These are phyloP conservation scores for Cryptococcus maquisensis DNA, from an alignment of 1,284 basidiomycete species.

Conservation along the genomic window DNA sequence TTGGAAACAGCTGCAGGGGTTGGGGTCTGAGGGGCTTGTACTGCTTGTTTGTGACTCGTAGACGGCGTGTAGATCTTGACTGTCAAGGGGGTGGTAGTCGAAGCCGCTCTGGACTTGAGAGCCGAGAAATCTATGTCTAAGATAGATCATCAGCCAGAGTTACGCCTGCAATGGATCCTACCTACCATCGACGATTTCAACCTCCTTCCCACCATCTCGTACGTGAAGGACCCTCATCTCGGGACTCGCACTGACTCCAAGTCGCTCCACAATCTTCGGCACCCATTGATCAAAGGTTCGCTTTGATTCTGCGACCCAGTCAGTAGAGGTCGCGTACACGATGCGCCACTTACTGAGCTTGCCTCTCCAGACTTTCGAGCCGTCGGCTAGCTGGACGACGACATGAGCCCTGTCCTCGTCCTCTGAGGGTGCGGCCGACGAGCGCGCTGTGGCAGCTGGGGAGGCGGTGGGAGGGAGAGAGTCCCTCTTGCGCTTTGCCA, in stretches of 20 bases:
- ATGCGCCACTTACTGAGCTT: conserved; percentile 7
- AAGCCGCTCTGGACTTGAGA: conserved; percentile 25
- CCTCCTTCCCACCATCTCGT: conserved; percentile 24
- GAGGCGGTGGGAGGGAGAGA: not conserved
- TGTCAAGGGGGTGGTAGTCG: not conserved
- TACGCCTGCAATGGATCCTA: not conserved
- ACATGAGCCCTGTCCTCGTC: not conserved
- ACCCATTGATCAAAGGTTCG: conserved; percentile 3
- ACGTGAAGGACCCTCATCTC: conserved; percentile 24
- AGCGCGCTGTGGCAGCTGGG: not conserved
- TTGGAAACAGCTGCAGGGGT: not conserved
- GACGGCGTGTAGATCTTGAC: conserved; percentile 17
- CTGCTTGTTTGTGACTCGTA: not conserved
- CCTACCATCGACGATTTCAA: conserved; percentile 34
- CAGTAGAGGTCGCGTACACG: not conserved
- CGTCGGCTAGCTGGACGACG: conserved; percentile 10
- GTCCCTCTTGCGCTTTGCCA: conserved; percentile 9
- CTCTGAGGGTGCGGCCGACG: not conserved
- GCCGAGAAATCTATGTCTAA: conserved; percentile 31
- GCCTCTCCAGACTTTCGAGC: conserved; percentile 2
- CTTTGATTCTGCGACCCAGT: conserved; percentile 1
- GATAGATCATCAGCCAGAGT: not conserved
- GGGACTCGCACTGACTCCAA: conserved; percentile 5
- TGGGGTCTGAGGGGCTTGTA: not conserved
- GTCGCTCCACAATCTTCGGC: conserved; percentile 1